Evolutionary conservation across 345 rosid species (phyloP).

Genomic region (Gossypium thurberi): DNA sequence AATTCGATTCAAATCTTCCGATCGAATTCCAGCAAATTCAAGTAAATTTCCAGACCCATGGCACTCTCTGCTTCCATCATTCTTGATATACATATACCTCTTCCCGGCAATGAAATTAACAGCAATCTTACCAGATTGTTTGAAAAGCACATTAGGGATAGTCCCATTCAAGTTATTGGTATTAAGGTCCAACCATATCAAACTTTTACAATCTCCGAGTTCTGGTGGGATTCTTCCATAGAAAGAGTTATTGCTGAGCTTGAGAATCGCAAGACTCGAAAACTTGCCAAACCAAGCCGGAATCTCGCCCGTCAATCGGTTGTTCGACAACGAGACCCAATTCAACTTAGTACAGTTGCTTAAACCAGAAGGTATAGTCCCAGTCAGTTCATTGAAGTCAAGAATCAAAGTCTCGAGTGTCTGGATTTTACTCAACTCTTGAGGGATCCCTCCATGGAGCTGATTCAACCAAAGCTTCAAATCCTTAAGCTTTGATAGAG

Average conservation of each 20-base stretch:
- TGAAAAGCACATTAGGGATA: constrained; percentile 72
- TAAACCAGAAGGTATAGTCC: constrained; percentile 59
- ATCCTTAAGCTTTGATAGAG: constrained; percentile 59
- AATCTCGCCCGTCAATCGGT: constrained; percentile 64
- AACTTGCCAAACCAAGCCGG: constrained; percentile 74
- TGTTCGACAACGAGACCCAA: constrained; percentile 91
- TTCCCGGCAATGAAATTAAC: constrained; percentile 74
- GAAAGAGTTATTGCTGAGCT: constrained; percentile 85
- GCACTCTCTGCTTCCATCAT: constrained; percentile 69
- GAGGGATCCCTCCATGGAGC: constrained; percentile 81
- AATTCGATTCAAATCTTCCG: constrained; percentile 46
- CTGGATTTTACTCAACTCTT: constrained; percentile 45
- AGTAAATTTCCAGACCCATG: constrained; percentile 92
- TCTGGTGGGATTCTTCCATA: constrained; percentile 71
- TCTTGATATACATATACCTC: constrained; percentile 70
- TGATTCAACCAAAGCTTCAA: constrained; percentile 78
- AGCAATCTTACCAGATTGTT: constrained; percentile 75
- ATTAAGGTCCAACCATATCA: constrained; percentile 92
- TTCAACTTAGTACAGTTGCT: constrained; percentile 70
- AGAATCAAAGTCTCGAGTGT: constrained; percentile 72
- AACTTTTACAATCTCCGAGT: constrained; percentile 83
- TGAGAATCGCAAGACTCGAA: constrained; percentile 71
- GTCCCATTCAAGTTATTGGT: constrained; percentile 63
- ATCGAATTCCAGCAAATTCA: constrained; percentile 78
- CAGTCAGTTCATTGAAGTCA: constrained; percentile 79